phyloP scores from a whole-genome alignment of 2,329 filamentous ascomycete species.

The Trichoderma lentiforme region DNA sequence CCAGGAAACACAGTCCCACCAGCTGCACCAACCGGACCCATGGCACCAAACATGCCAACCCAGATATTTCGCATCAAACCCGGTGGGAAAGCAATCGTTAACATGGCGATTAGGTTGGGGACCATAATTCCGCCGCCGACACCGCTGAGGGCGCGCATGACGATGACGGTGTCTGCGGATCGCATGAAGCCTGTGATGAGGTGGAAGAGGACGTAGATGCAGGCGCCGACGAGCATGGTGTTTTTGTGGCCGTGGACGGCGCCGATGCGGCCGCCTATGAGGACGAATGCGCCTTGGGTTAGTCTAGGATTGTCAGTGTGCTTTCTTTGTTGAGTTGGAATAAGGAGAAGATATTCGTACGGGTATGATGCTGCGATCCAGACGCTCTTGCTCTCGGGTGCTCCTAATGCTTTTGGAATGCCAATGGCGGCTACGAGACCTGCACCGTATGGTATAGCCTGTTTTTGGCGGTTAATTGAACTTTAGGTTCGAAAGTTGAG shows the following conservation, averaged over 20 bases:
- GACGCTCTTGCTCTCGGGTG: not conserved
- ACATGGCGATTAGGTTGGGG: conserved; percentile 50
- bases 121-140: conserved; percentile 48
- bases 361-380: conserved; percentile 3
- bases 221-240: conserved; percentile 43
- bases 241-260: conserved; percentile 51
- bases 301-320: conserved; percentile 32
- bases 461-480: not conserved
- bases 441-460: not conserved
- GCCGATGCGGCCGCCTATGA: conserved; percentile 50
- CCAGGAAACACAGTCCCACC: conserved; percentile 41
- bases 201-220: conserved; percentile 41
- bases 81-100: conserved; percentile 46
- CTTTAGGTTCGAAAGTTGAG: not conserved
- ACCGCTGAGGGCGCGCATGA: conserved; percentile 45
- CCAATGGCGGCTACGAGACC: not conserved
- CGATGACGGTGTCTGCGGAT: conserved; percentile 40
- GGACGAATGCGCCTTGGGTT: conserved; percentile 51
- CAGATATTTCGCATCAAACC: conserved; percentile 44
- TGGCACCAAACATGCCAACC: conserved; percentile 46
- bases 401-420: not conserved
- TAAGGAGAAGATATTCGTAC: not conserved
- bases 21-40: conserved; percentile 45
- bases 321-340: not conserved
- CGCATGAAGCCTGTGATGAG: conserved; percentile 43